These are phyloP conservation scores for Chlamydomonas asymmetrica DNA, from an alignment of 139 green algal genomes.

Conservation along the genomic window DNA sequence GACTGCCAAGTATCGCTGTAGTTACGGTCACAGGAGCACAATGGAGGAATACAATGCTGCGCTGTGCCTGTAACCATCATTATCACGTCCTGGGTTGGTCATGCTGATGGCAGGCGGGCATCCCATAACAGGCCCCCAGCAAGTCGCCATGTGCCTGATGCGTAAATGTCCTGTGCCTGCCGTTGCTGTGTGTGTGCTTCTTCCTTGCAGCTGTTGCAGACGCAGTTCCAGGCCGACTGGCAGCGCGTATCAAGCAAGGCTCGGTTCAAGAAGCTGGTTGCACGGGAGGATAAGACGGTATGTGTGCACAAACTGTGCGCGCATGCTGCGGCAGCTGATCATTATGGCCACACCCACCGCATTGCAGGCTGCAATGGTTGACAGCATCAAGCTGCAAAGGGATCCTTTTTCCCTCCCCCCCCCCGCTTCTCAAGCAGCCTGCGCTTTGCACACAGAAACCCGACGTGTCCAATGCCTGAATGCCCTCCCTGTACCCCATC, in stretches of 20 bases:
- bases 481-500: neutral
- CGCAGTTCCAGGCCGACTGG: constrained; percentile 35
- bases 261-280: constrained; percentile 25
- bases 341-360: neutral
- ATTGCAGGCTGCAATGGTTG: neutral
- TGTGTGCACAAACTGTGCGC: neutral
- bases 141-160: neutral
- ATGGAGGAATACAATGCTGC: neutral
- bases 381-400: neutral
- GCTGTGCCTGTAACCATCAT: neutral
- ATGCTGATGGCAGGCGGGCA: neutral
- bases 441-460: neutral
- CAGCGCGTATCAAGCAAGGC: constrained; percentile 26
- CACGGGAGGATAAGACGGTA: constrained; percentile 16
- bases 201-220: neutral
- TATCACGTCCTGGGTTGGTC: neutral
- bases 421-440: neutral
- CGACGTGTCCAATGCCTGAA: neutral
- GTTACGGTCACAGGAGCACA: neutral
- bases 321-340: no score
- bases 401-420: neutral
- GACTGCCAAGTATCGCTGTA: no score
- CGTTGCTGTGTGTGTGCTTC: neutral
- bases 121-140: neutral
- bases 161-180: neutral